phyloP scores from a whole-genome alignment of 1,284 basidiomycete genomes.

The Ceratorhiza oryzae-sativae region DNA sequence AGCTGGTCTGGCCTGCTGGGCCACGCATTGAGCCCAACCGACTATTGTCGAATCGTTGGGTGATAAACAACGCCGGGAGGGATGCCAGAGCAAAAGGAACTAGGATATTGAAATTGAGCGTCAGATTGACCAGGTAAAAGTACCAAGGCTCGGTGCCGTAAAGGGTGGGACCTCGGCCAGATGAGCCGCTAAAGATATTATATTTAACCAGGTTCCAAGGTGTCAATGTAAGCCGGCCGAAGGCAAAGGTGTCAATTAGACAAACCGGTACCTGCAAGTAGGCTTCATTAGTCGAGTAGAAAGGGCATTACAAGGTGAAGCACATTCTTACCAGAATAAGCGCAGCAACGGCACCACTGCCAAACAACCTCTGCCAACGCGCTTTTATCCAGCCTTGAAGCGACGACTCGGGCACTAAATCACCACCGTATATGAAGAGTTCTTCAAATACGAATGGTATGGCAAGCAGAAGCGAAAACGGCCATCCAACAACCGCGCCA shows the following conservation, averaged over 20 bases:
- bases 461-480: slow-evolving; percentile 86
- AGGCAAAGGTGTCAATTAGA: slow-evolving; percentile 85
- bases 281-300: slow-evolving; percentile 16
- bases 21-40: slow-evolving; percentile 73
- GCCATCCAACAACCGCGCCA: slow-evolving; percentile 94
- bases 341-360: slow-evolving; percentile 64
- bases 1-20: slow-evolving; percentile 65
- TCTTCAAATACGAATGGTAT: slow-evolving; percentile 93
- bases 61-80: slow-evolving; percentile 80
- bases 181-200: slow-evolving; percentile 83
- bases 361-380: slow-evolving; percentile 69
- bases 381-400: slow-evolving; percentile 63
- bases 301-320: slow-evolving; percentile 20
- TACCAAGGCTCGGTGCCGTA: slow-evolving; percentile 91
- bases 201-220: slow-evolving; percentile 95
- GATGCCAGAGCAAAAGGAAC: slow-evolving; percentile 80
- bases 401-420: slow-evolving; percentile 65
- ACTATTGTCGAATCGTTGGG: slow-evolving; percentile 75
- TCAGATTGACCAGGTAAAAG: slow-evolving; percentile 86
- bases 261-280: slow-evolving; percentile 74
- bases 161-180: slow-evolving; percentile 80
- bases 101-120: slow-evolving; percentile 93
- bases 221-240: slow-evolving; percentile 79
- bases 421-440: slow-evolving; percentile 78
- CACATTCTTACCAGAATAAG: slow-evolving; percentile 68